Conservation (phyloP, 768 basidiomycete genomes). For the Termitomyces heimii region DNA sequence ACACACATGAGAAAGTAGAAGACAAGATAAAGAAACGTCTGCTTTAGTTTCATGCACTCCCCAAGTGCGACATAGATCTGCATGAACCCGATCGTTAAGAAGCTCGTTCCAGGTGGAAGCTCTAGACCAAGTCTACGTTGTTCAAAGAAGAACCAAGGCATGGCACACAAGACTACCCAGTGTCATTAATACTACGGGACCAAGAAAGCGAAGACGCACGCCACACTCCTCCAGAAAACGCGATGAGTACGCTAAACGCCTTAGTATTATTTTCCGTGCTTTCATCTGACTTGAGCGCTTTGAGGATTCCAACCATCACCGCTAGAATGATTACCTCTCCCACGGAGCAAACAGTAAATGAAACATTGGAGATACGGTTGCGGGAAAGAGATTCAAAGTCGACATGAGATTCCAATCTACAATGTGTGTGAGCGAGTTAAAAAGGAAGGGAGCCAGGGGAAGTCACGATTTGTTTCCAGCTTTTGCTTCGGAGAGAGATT, state of each 20-base stretch:
- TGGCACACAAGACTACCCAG: conserved; percentile 49
- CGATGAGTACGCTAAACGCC: conserved; percentile 71
- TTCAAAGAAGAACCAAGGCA: conserved; percentile 73
- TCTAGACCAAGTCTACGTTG: conserved; percentile 60
- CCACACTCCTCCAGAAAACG: conserved; percentile 77
- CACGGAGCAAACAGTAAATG: conserved; percentile 61
- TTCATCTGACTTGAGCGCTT: conserved; percentile 52
- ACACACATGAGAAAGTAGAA: conserved; percentile 74
- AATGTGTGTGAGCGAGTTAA: not conserved
- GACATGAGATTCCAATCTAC: conserved; percentile 45
- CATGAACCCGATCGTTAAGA: conserved; percentile 61
- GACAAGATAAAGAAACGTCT: conserved; percentile 68
- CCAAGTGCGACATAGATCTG: conserved; percentile 57
- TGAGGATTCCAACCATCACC: conserved; percentile 71
- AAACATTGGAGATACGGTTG: conserved; percentile 72
- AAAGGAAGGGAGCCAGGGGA: not conserved
- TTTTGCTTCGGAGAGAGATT: conserved; percentile 35
- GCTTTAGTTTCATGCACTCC: conserved; percentile 63
- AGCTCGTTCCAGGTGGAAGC: conserved; percentile 46
- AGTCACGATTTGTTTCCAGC: conserved; percentile 43
- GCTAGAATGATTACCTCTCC: conserved; percentile 69
- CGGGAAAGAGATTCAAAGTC: conserved; percentile 56
- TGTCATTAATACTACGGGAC: not conserved
- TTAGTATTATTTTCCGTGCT: conserved; percentile 70
- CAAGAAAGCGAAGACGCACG: conserved; percentile 29